Base-by-base conservation (phyloP, 2,329 filamentous ascomycete species). In the Myriosclerotinia duriaeana region DNA sequence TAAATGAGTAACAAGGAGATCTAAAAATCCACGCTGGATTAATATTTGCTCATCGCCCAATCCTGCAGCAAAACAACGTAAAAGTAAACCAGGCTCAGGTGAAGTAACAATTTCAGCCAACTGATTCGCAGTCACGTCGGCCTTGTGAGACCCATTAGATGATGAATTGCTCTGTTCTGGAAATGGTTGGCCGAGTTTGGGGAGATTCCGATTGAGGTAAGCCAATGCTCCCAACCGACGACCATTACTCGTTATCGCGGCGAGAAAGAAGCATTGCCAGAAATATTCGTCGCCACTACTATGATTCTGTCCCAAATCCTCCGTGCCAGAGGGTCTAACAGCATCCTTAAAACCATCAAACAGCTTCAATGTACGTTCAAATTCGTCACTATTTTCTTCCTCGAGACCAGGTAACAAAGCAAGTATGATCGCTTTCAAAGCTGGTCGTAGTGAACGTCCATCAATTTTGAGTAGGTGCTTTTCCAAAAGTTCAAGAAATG, bases 201-300 rank as follows among this genome's bases (percentile, higher is more conserved):
- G 95, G 40, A 99, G 80, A 73, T 87, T 87, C 67, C 93, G 89
- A 59, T 87, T 83, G 52, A 99, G 82, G 77, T 96, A 99, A 42
- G 93, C 93, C 67, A 99, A 82, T 50, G 93, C 93, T 36, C 95
- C 95, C 70, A 91, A 88, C 65, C 95, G 87, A 68, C 94, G 85
- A 68, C 89, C 93, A 53, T 92, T 86, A 74, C 93, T 94, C 0
- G 95, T 97, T 68, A 99, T 95, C 22, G 92, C 90, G 12, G 94
- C 92, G 22, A 99, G 81, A 74, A 99, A 98, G 75, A 99, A 90
- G 77, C 93, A 97, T 79, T 99, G 95, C 95, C 95, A 99, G 77
- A 98, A 99, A 77, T 95, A 97, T 70, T 91, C 91, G 71, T 93
- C 91, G 12, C 88, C 87, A 11, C 83, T 83, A 55, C 81, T 85